phyloP scores from a whole-genome alignment of 2,329 filamentous ascomycete species.

The Exophiala bonariae region DNA sequence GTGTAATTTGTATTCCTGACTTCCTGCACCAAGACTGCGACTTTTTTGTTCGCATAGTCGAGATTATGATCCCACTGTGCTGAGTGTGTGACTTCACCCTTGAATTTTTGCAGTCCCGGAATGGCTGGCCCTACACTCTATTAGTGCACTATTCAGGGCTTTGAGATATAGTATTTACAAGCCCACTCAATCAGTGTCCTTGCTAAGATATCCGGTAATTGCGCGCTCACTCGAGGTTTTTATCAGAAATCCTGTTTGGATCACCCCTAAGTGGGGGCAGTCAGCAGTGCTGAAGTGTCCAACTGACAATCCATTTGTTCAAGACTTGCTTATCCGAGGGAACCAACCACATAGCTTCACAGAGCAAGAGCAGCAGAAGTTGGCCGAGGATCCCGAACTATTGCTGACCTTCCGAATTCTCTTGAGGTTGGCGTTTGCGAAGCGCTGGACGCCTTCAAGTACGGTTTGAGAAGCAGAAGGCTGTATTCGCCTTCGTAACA shows the following conservation, averaged over 20 bases:
- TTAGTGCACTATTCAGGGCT: too few species aligned
- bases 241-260: slow-evolving; percentile 31
- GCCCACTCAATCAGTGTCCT: too few species aligned
- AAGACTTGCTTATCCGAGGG: background rate
- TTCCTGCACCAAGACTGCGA: slow-evolving; percentile 38
- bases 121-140: too few species aligned
- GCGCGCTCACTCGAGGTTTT: slow-evolving; percentile 48
- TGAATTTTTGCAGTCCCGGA: too few species aligned
- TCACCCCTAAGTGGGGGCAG: slow-evolving; percentile 21
- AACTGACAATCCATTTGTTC: background rate
- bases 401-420: slow-evolving; percentile 8
- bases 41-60: too few species aligned
- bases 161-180: slow-evolving; percentile 60
- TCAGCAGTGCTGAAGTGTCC: slow-evolving; percentile 11
- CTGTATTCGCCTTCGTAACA: background rate
- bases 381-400: slow-evolving; percentile 7
- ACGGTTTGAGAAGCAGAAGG: background rate
- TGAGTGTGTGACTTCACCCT: too few species aligned
- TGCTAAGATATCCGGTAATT: too few species aligned
- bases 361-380: slow-evolving; percentile 12
- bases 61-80: too few species aligned
- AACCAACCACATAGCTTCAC: background rate
- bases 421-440: slow-evolving; percentile 6
- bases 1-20: slow-evolving; percentile 30
- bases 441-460: background rate